A percentile compares a stretch with the other conserved stretches of the same genome.
phyloP scores from a whole-genome alignment of 257 asterid genomes.

The Solanum chaucha region DNA sequence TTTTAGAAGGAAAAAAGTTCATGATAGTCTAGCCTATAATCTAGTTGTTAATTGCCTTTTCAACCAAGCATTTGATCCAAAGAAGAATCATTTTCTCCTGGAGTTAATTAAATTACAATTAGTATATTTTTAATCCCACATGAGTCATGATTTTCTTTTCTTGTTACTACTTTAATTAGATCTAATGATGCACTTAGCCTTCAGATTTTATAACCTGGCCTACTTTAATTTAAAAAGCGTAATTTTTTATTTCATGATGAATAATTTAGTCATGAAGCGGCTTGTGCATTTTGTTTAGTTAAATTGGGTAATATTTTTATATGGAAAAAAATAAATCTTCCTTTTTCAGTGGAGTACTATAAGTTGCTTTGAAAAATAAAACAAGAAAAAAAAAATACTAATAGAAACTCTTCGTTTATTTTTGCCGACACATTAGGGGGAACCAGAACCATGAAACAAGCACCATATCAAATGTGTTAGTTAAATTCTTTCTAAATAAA shows the following conservation, averaged over 20 bases:
- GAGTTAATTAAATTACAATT: neutral
- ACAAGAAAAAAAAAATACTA: neutral
- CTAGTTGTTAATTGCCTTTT: neutral
- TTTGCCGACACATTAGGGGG: slow-evolving; percentile 28
- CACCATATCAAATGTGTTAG: neutral
- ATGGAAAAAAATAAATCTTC: neutral
- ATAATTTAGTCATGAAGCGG: neutral
- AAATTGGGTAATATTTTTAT: neutral
- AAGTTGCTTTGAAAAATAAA: neutral
- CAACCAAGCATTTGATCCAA: slow-evolving; percentile 4
- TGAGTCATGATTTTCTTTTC: neutral
- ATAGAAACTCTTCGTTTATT: neutral
- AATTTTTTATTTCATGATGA: slow-evolving; percentile 1
- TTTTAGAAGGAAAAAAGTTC: neutral
- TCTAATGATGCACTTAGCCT: neutral
- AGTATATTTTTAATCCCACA: neutral
- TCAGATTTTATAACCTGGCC: neutral
- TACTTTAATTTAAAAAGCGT: neutral
- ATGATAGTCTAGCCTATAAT: neutral
- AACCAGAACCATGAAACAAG: slow-evolving; percentile 22
- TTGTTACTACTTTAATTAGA: neutral
- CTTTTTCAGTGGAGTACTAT: neutral
- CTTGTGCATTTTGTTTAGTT: neutral
- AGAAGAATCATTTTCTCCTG: neutral
- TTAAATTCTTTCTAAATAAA: neutral